Evolutionary conservation across 2,329 filamentous ascomycete species (phyloP), one percentile per base, ranked within the genome.

Genomic region (Thelonectria olida): DNA sequence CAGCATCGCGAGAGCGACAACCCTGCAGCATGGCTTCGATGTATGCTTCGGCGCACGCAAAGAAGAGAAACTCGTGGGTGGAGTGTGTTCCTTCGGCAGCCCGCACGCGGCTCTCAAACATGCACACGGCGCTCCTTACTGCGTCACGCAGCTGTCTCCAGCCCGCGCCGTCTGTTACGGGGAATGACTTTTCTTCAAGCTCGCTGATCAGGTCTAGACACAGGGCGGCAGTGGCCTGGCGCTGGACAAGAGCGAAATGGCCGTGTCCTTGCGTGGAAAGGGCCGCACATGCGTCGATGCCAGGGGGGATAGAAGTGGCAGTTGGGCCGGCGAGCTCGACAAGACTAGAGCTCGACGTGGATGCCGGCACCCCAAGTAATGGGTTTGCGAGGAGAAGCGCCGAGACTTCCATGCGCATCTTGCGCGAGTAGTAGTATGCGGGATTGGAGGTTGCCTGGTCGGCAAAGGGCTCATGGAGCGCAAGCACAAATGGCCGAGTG

Each of bases 391-490:
- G 19, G 10, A 62, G 54, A 5, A 58, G 48, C 7, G 58, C 58
- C 6, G 54, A 51, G 3, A 53, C 38, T 6, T 80, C 78, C 31
- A 79, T 72, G 54, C 73, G 72, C 36, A 79, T 73, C 62, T 81
- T 82, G 23, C 79, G 76, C 0, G 80, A 82, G 67, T 79, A 83
- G 66, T 81, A 80, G 62, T 79, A 82, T 6, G 74, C 71, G 2
- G 79, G 78, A 36, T 81, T 73, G 1, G 72, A 74, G 1, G 80
- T 78, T 10, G 55, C 55, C 28, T 73, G 68, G 5, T 68, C 69
- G 25, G 79, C 74, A 68, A 77, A 81, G 0, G 78, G 77, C 12
- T 81, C 79, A 58, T 87, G 83, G 0, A 88, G 76, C 1, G 79
- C 76, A 15, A 86, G 62, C 1, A 64, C 44, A 39, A 64, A 64